phyloP scores from a whole-genome alignment of 495 filamentous ascomycete genomes.

The Cetradonia linearis region DNA sequence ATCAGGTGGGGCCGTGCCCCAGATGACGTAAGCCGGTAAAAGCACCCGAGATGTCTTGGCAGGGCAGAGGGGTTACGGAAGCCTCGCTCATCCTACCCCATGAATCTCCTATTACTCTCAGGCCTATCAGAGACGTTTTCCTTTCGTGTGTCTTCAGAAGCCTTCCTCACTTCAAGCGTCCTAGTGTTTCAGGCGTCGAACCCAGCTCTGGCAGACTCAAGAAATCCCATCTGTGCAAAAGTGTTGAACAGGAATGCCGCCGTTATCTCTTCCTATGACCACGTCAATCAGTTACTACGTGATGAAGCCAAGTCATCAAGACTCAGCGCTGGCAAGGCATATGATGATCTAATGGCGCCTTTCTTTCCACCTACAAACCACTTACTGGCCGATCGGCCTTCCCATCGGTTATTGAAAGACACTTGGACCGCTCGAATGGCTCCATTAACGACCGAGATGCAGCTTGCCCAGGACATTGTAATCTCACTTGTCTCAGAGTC shows the following conservation, averaged over 20 bases:
- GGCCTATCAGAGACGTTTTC: slow-evolving; percentile 21
- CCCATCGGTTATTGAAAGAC: slow-evolving; percentile 13
- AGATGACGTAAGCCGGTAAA: no score
- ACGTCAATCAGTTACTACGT: slow-evolving; percentile 10
- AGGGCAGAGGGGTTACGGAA: no score
- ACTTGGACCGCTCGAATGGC: slow-evolving; percentile 16
- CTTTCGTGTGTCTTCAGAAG: slow-evolving; percentile 22
- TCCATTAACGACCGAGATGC: neutral
- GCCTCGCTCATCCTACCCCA: slow-evolving; percentile 19
- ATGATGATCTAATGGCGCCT: slow-evolving; percentile 23
- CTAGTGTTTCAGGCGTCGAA: slow-evolving; percentile 16
- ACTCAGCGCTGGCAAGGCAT: slow-evolving; percentile 18
- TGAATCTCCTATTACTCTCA: slow-evolving; percentile 15
- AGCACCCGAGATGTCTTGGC: neutral
- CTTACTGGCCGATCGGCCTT: slow-evolving; percentile 17
- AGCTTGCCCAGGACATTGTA: neutral
- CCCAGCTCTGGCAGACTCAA: slow-evolving; percentile 14
- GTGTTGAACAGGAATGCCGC: slow-evolving; percentile 22
- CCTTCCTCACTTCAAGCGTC: slow-evolving; percentile 21
- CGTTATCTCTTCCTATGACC: slow-evolving; percentile 22
- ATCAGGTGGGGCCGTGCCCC: no score
- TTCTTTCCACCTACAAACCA: slow-evolving; percentile 25
- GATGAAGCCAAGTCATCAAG: neutral
- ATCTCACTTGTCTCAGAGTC: slow-evolving; percentile 13
- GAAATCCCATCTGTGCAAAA: slow-evolving; percentile 19